A percentile compares a stretch with the other conserved stretches of the same genome.
These are phyloP conservation scores for Verticillium zaregamsianum DNA, from an alignment of 2,329 filamentous ascomycete species.

Conservation along the genomic window DNA sequence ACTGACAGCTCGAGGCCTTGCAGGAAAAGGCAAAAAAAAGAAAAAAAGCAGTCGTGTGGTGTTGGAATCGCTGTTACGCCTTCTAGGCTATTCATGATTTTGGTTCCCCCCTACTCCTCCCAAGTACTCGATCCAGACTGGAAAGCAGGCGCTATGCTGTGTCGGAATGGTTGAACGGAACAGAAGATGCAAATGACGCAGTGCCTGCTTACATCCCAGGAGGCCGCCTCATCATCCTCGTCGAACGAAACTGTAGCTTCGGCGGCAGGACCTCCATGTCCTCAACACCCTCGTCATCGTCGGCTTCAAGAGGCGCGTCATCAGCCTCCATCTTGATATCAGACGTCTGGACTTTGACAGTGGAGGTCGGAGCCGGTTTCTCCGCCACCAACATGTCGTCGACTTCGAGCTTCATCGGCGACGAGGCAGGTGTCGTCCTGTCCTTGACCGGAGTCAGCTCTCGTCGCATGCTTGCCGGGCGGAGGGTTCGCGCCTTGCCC, in stretches of 20 bases:
- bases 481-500: slow-evolving; percentile 42
- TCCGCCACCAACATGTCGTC: slow-evolving; percentile 18
- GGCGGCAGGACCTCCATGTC: slow-evolving; percentile 29
- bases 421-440: slow-evolving; percentile 16
- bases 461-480: slow-evolving; percentile 49
- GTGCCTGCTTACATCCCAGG: not conserved
- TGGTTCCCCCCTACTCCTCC: too few relatives aligned
- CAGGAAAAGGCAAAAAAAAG: too few relatives aligned
- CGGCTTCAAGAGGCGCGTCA: slow-evolving; percentile 8
- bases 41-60: too few relatives aligned
- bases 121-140: too few relatives aligned
- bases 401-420: slow-evolving; percentile 22
- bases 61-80: too few relatives aligned
- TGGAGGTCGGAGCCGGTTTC: not conserved
- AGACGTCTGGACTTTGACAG: not conserved
- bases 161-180: not conserved
- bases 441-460: slow-evolving; percentile 28
- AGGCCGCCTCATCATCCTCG: slow-evolving; percentile 28
- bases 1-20: too few relatives aligned
- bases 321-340: slow-evolving; percentile 2
- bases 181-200: not conserved
- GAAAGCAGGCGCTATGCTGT: slow-evolving; percentile 1
- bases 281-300: slow-evolving; percentile 35
- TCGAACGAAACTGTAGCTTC: slow-evolving; percentile 37
- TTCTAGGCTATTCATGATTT: too few relatives aligned